Percentiles rank a stretch among this genome's conserved stretches.
phyloP scores from a whole-genome alignment of 257 asterid species.

The Solanum ahanhuiri region DNA sequence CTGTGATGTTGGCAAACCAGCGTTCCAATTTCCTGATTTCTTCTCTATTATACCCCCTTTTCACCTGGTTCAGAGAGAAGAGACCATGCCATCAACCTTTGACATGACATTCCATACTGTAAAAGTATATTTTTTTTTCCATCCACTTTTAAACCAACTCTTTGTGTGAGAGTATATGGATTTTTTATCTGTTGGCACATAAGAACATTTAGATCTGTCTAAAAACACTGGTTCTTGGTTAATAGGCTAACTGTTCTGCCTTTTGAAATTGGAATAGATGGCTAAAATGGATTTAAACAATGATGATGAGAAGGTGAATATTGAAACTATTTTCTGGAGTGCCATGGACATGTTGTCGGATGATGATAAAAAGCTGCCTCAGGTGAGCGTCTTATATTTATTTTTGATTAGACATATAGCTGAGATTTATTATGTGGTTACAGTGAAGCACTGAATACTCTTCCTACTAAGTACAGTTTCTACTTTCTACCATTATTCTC shows the following conservation, averaged over 20 bases:
- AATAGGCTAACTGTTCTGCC: not conserved
- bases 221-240: not conserved
- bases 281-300: constrained; percentile 83
- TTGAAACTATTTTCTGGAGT: constrained; percentile 94
- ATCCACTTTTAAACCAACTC: not conserved
- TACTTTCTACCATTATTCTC: not conserved
- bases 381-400: constrained; percentile 34
- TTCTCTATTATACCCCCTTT: not conserved
- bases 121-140: not conserved
- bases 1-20: not conserved
- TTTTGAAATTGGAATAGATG: constrained; percentile 44
- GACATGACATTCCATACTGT: not conserved
- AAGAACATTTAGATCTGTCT: not conserved
- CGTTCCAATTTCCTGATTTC: not conserved
- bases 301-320: constrained; percentile 81
- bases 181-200: not conserved
- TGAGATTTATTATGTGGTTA: not conserved
- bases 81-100: not conserved
- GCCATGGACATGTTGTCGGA: constrained; percentile 99
- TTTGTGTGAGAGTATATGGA: not conserved
- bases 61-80: not conserved
- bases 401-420: not conserved
- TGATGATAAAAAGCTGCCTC: constrained; percentile 93
- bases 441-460: not conserved
- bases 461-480: not conserved